Evolutionary conservation across 257 asterid species (phyloP), one percentile per base, ranked within the genome.

Genomic region (Ballota nigra): DNA sequence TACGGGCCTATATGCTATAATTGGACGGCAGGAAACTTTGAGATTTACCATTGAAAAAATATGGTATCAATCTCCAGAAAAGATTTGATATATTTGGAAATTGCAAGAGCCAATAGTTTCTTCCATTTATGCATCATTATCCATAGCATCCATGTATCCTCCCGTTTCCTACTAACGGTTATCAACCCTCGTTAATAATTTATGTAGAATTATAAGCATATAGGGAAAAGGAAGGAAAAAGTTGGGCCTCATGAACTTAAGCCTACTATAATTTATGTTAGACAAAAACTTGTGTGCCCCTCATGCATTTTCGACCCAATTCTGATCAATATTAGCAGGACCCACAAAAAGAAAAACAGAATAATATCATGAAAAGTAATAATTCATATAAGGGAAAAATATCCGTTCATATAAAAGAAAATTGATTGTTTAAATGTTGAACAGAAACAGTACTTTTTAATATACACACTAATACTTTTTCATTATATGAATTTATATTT

Each of bases 1-100:
- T 68, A 95, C 83, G 47, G 92, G 88, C 83, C 99, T 84, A 78
- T 82, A 87, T 53, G 88, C 80, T 75, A 95, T 90, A 52, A 61
- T 40, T 26, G 96, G 97, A 57, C 53, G 85, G 79, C 69, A 61
- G 72, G 88, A 77, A 63, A 64, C 80, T 76, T 84, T 80, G 81
- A 76, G 83, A 66, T 86, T 84, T 80, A 83, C 86, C 99, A 92
- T 90, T 69, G 93, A 79, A 63, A n/a, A 71, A 69, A 70, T 66
- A 55, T 22, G 49, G 49, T 51, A 69, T 88, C 90, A 86, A 82
- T 85, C 88, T 76, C 92, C 96, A 66, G 70, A 66, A 78, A 88
- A 85, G 45, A 80, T 71, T 76, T 78, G 84, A 79, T 78, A 78
- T 63, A 77, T 72, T 62, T 75, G 55, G 76, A 80, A 70, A 66